A percentile compares a stretch with the other conserved stretches of the same genome.
phyloP scores from a whole-genome alignment of 805 yeast genomes.

The Huiozyma sinensis region DNA sequence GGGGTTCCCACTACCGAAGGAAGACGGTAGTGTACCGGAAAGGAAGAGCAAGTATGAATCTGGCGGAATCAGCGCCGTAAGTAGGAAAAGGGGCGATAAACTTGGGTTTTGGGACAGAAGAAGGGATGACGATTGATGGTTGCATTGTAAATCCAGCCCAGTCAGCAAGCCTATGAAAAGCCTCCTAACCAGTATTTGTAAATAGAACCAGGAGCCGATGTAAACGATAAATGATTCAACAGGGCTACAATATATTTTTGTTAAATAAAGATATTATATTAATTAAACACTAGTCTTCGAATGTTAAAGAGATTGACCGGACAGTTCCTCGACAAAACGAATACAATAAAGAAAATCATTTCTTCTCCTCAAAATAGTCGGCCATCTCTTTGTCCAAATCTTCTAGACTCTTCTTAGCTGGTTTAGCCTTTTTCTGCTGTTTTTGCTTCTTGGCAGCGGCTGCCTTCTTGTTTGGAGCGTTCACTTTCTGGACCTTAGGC shows the following conservation, averaged over 20 bases:
- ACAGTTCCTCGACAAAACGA: background rate
- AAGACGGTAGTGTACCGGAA: slow-evolving; percentile 11
- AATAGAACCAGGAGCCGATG: background rate
- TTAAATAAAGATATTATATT: no score
- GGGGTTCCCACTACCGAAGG: slow-evolving; percentile 39
- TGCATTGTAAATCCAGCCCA: background rate
- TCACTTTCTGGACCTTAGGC: slow-evolving; percentile 6
- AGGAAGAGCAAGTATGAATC: slow-evolving; percentile 62
- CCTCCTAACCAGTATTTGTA: background rate
- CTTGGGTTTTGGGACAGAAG: slow-evolving; percentile 24
- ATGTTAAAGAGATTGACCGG: background rate
- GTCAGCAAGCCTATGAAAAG: background rate
- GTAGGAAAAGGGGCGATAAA: slow-evolving; percentile 49
- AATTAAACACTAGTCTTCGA: no score
- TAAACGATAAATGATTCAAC: no score
- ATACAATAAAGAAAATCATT: slow-evolving; percentile 4
- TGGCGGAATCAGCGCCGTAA: slow-evolving; percentile 46
- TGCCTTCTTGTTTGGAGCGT: slow-evolving; percentile 26
- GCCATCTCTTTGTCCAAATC: slow-evolving; percentile 97
- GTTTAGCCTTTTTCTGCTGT: slow-evolving; percentile 30
- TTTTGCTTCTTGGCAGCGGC: slow-evolving; percentile 28
- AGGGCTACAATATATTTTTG: no score
- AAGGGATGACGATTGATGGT: background rate
- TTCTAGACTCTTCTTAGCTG: slow-evolving; percentile 68
- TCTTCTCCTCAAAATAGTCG: slow-evolving; percentile 63